Base-by-base conservation (phyloP, 768 basidiomycete species). In the Lanmaoa pseudosensibilis region DNA sequence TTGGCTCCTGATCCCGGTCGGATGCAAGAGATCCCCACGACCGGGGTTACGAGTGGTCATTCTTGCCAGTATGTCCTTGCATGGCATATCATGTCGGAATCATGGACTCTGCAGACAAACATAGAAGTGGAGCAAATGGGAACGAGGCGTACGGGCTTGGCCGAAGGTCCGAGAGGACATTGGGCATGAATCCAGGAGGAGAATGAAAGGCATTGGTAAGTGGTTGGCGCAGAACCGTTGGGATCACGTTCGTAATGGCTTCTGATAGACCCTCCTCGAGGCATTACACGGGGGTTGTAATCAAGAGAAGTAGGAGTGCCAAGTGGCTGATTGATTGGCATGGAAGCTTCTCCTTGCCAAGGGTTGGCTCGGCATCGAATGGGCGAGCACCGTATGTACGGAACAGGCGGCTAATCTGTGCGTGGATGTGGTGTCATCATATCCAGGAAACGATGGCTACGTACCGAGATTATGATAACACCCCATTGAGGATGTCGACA, bases 301-400 rank as follows among this genome's bases (percentile, higher is more conserved):
- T 36, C 34, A 44, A 48, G 55, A 62, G 51, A 37, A 52, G 44
- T 50, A 16, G 23, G 41, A 25, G 8, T 52, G 49, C 41, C 55
- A 60, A 55, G 50, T 18, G 37, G 40, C 12, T 55, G 63, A 62
- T 59, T 36, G 57, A 68, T 62, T 46, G 51, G 25, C 57, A 62
- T 49, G 62, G 57, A 59, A 54, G 57, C 46, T 52, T 52, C 32
- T 39, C 23, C 27, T 50, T 52, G 54, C 54, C 54, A 57, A 56
- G 53, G 51, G 40, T 45, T 47, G n/a, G 41, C 16, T 25, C 33
- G 11, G 40, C 6, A 40, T 52, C 21, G 49, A 37, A 41, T 13
- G 49, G 34, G 43, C 9, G n/a, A 32, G 49, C 27, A 30, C 32
- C 34, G 34, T 45, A 41, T 11, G 46, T 18, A 38, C 33, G 49